phyloP scores from a whole-genome alignment of 2,329 filamentous ascomycete genomes.

The Talaromyces marneffei region DNA sequence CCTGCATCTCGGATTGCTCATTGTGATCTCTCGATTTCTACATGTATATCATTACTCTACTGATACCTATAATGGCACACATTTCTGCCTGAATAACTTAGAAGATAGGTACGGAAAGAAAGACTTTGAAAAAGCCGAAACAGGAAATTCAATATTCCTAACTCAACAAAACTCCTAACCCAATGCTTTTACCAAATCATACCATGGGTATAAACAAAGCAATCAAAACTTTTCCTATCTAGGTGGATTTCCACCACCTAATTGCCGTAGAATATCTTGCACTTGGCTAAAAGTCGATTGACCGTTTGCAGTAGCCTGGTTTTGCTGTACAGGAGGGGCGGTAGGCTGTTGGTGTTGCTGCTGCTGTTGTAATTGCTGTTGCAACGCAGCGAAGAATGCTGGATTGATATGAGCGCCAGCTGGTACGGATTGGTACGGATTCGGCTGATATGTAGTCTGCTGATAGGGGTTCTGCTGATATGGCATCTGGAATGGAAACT shows the following conservation, averaged over 20 bases:
- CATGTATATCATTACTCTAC: background rate
- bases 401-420: conserved; percentile 53
- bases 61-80: background rate
- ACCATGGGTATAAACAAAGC: background rate
- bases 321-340: background rate
- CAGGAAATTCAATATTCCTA: background rate
- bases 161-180: background rate
- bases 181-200: conserved; percentile 7
- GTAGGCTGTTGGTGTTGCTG: conserved; percentile 18
- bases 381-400: conserved; percentile 48
- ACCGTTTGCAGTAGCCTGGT: conserved; percentile 20
- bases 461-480: conserved; percentile 41
- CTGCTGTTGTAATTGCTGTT: conserved; percentile 38
- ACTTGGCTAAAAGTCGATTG: conserved; percentile 35
- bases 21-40: background rate
- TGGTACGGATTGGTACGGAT: conserved; percentile 36
- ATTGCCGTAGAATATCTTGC: conserved; percentile 36
- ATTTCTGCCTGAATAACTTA: background rate
- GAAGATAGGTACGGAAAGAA: background rate
- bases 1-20: background rate
- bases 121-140: background rate
- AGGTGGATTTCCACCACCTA: conserved; percentile 25
- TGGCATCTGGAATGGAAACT: conserved; percentile 36
- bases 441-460: conserved; percentile 34
- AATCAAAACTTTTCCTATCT: background rate